These are phyloP conservation scores for Claviceps sp. DNA, from an alignment of 2,329 filamentous ascomycete species.

Conservation along the genomic window DNA sequence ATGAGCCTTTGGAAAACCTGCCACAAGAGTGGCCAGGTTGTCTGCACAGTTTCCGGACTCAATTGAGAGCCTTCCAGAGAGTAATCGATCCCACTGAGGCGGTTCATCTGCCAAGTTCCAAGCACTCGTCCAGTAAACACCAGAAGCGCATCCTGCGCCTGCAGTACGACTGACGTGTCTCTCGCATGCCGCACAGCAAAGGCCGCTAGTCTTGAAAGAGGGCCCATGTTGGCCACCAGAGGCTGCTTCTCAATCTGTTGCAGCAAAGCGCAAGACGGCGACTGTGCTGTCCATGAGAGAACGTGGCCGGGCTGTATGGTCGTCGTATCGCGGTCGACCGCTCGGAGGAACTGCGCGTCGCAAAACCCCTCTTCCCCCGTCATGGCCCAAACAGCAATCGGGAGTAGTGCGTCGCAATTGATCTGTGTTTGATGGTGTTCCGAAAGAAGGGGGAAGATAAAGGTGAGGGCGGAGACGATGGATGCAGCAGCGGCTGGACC, in stretches of 20 bases:
- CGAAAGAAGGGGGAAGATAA: constrained; percentile 60
- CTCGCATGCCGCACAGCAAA: constrained; percentile 46
- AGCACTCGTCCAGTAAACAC: constrained; percentile 53
- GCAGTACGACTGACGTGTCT: constrained; percentile 31
- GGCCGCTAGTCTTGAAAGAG: constrained; percentile 50
- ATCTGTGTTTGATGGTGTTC: constrained; percentile 43
- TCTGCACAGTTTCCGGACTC: constrained; percentile 49
- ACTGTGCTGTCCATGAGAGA: constrained; percentile 51
- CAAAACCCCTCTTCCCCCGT: constrained; percentile 62
- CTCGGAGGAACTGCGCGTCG: constrained; percentile 60
- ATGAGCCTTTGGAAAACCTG: constrained; percentile 60
- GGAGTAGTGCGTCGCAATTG: constrained; percentile 57
- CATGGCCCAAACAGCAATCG: constrained; percentile 53
- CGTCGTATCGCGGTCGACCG: constrained; percentile 56
- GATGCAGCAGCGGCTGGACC: constrained; percentile 30
- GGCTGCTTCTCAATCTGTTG: constrained; percentile 46
- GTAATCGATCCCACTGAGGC: constrained; percentile 58
- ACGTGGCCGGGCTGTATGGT: constrained; percentile 26
- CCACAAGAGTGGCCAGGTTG: constrained; percentile 61
- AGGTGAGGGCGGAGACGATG: constrained; percentile 61
- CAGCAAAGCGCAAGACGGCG: constrained; percentile 47
- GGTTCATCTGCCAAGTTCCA: constrained; percentile 61
- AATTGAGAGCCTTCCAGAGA: constrained; percentile 52
- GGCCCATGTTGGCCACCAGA: constrained; percentile 52
- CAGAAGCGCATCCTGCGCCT: constrained; percentile 46